These are phyloP conservation scores for Escovopsis sp. DNA, from an alignment of 2,329 filamentous ascomycete genomes.

Conservation along the genomic window DNA sequence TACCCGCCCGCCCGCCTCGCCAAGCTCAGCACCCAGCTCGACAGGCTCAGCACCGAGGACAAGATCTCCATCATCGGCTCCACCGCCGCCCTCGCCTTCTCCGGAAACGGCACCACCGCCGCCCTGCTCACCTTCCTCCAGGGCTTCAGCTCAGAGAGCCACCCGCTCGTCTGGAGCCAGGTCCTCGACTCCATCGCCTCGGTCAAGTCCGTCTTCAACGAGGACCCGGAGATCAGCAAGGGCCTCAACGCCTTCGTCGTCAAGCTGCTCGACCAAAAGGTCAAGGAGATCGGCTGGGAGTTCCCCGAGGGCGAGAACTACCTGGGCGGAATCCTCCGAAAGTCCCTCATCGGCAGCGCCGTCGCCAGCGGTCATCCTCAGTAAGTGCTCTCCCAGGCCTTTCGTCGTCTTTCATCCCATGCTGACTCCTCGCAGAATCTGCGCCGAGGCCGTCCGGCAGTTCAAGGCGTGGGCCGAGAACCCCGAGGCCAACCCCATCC, in stretches of 20 bases:
- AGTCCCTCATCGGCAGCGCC: constrained; percentile 63
- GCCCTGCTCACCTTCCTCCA: constrained; percentile 72
- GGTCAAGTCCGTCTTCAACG: constrained; percentile 73
- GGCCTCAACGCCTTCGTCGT: constrained; percentile 68
- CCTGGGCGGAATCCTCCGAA: constrained; percentile 67
- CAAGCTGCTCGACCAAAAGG: constrained; percentile 59
- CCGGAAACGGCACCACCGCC: constrained; percentile 70
- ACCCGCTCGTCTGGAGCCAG: constrained; percentile 82
- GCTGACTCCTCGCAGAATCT: constrained; percentile 32
- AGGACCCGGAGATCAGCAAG: constrained; percentile 54
- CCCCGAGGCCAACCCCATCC: constrained; percentile 51
- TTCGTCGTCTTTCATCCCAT: too few species aligned
- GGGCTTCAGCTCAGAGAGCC: constrained; percentile 67
- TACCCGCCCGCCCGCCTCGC: constrained; percentile 73
- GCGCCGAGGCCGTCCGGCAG: constrained; percentile 58
- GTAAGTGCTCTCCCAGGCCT: constrained; percentile 29
- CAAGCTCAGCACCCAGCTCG: constrained; percentile 63
- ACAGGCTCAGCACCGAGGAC: constrained; percentile 67
- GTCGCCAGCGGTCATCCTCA: constrained; percentile 61
- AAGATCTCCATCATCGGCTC: constrained; percentile 89
- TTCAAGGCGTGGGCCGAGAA: constrained; percentile 71
- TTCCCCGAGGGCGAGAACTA: constrained; percentile 66
- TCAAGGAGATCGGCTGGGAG: constrained; percentile 75
- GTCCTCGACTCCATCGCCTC: constrained; percentile 62
- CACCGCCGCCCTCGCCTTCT: constrained; percentile 74